These are phyloP conservation scores for Leptographium procerum DNA, from an alignment of 2,329 filamentous ascomycete genomes.

Conservation along the genomic window DNA sequence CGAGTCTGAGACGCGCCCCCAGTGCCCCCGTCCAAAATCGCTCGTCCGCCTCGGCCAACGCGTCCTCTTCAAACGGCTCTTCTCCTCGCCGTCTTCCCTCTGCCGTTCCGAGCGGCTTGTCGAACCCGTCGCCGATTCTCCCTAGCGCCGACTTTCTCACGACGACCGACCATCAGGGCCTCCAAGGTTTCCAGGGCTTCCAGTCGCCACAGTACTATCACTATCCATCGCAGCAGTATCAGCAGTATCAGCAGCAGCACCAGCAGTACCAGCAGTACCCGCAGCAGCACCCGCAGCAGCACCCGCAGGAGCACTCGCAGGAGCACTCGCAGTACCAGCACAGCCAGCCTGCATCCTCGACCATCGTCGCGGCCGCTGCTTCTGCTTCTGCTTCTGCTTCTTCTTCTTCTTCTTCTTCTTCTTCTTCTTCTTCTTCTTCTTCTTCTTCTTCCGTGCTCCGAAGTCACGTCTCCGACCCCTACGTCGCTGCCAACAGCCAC, in stretches of 20 bases:
- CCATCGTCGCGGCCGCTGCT: too few species aligned
- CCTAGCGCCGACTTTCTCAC: slow-evolving; percentile 33
- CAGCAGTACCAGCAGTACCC: slow-evolving; percentile 13
- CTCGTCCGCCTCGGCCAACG: slow-evolving; percentile 29
- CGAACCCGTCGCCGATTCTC: slow-evolving; percentile 34
- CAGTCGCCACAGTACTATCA: slow-evolving; percentile 7
- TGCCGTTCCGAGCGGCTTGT: slow-evolving; percentile 16
- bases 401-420: slow-evolving; percentile 2
- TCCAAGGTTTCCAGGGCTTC: too few species aligned
- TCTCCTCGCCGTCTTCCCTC: slow-evolving; percentile 35
- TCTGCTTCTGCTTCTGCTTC: slow-evolving; percentile 6
- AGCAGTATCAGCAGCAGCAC: background rate
- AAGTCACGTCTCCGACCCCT: slow-evolving; percentile 16
- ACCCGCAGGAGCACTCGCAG: slow-evolving; percentile 2
- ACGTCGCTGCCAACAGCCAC: slow-evolving; percentile 15
- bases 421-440: slow-evolving; percentile 6
- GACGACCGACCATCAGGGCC: slow-evolving; percentile 23
- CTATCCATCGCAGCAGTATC: slow-evolving; percentile 2
- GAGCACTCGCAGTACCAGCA: background rate
- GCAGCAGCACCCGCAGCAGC: slow-evolving; percentile 1
- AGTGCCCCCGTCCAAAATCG: slow-evolving; percentile 45
- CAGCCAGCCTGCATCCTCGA: background rate
- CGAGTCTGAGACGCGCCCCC: slow-evolving; percentile 48
- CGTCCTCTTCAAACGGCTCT: slow-evolving; percentile 31
- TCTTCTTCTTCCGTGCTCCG: slow-evolving; percentile 6